Base-by-base conservation (phyloP, 371 early-diverging fungal species). In the Mucor ambiguus region DNA sequence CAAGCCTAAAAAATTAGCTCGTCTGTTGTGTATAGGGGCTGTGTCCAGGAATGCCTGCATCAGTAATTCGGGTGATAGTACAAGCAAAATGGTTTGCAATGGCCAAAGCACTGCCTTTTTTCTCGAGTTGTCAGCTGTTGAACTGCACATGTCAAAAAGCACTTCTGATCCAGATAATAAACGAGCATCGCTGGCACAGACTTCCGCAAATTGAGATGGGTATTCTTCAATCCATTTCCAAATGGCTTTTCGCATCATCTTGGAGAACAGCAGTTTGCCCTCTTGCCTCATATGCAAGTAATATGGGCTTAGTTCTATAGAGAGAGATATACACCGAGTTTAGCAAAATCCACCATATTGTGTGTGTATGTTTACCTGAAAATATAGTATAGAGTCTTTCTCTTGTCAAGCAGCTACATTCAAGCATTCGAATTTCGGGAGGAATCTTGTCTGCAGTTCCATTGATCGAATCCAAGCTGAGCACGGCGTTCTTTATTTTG, bases 181-280 rank as follows among this genome's bases (percentile, higher is more conserved):
- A 10, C 89, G 84, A 55, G 81, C 83, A 46, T 85, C 84, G 14
- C 77, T 80, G 20, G 84, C 76, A 65, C 86, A 90, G 5, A 93
- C 81, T 52, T 79, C 75, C 3, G 85, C 83, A 74, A 92, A 93
- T 58, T 94, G 89, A 3, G 72, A 59, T 0, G 94, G 93, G 56
- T 85, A 90, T 0, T 84, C 78, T 58, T 93, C 92, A 32, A 95
- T 93, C 93, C 93, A 95, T 66, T 89, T 88, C 94, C 94, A 95
- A 60, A 95, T 92, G 7, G 90, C 87, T 22, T 86, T 87, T 26
- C 90, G 85, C 59, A 93, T 82, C 57, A 90, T 84, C 38, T 86
- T 84, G 0, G 92, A 86, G 66, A 90, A 84, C 11, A 86, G 72
- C 26, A 87, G 70, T 69, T 90, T 92, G 2, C 89, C 89, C 3